Base-by-base conservation (phyloP, 129 eudicot genomes). In the Tanacetum coccineum region DNA sequence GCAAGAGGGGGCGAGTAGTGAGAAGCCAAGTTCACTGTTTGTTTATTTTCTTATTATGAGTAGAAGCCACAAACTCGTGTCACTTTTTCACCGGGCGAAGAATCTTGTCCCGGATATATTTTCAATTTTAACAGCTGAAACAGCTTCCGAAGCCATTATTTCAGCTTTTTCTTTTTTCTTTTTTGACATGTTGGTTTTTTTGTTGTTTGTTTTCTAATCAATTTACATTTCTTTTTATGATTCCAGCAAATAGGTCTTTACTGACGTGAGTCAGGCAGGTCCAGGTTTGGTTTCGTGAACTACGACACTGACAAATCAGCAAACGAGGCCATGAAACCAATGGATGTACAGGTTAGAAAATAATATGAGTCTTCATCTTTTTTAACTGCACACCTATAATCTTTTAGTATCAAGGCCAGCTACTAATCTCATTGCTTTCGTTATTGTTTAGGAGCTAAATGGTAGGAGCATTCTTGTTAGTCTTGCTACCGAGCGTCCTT, bases 61-160 rank as follows among this genome's bases (percentile, higher is more conserved):
- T n/a, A n/a, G n/a, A n/a, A n/a, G n/a, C n/a, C n/a, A n/a, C n/a
- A n/a, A n/a, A n/a, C n/a, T n/a, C n/a, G n/a, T n/a, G n/a, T n/a
- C n/a, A n/a, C n/a, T n/a, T n/a, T n/a, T n/a, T n/a, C n/a, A n/a
- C n/a, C 70, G 89, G 95, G 2, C 84, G 57, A 59, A 71, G 48
- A 81, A 78, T 76, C 98, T 92, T 66, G 81, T 92, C 19, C 94
- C 88, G 26, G 96, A 92, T 68, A 84, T 88, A 20, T 83, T 92
- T 64, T 82, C 86, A 10, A 85, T 92, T 79, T 80, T 92, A 65
- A 72, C 84, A 6, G 85, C 86, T 20, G 6, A 81, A 9, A 81
- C 94, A 53, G 97, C 97, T 13, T 92, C 98, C 20, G 91, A 92
- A 55, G 87, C 87, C 45, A 77, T 88, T 71, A 36, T 92, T 28